phyloP scores from a whole-genome alignment of 179 eudicot genomes.

The Dionaea muscipula region DNA sequence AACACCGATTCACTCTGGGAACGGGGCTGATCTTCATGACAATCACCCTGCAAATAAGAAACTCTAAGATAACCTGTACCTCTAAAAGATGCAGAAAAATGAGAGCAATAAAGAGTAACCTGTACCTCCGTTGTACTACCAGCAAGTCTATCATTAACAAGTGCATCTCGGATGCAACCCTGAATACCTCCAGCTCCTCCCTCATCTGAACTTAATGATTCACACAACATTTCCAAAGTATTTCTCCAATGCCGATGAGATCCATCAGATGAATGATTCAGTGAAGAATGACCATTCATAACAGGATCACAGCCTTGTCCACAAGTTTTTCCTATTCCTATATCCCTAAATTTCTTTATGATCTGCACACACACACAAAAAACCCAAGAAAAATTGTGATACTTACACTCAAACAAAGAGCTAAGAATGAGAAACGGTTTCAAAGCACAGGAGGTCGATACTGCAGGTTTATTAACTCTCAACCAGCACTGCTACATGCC shows the following conservation, averaged over 20 bases:
- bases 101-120: slow-evolving; percentile 1
- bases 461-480: not conserved
- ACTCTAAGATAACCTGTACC: not conserved
- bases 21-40: slow-evolving; percentile 24
- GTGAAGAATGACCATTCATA: slow-evolving; percentile 26
- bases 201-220: slow-evolving; percentile 30
- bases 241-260: slow-evolving; percentile 36
- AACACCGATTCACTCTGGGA: slow-evolving; percentile 11
- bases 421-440: not conserved
- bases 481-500: too few species aligned
- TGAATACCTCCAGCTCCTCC: slow-evolving; percentile 31
- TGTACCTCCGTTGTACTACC: slow-evolving; percentile 31
- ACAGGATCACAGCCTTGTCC: slow-evolving; percentile 31
- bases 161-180: slow-evolving; percentile 39
- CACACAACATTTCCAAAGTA: slow-evolving; percentile 38
- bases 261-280: slow-evolving; percentile 32
- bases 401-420: not conserved
- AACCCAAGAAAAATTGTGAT: slow-evolving; percentile 16
- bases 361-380: slow-evolving; percentile 41
- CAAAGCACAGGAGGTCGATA: not conserved
- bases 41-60: slow-evolving; percentile 30
- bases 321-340: slow-evolving; percentile 17
- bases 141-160: slow-evolving; percentile 17
- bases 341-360: slow-evolving; percentile 18
- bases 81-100: not conserved